A percentile compares a stretch with the other conserved stretches of the same genome.
Evolutionary conservation across 768 basidiomycete species (phyloP).

Genomic region (Fomitopsis serialis): DNA sequence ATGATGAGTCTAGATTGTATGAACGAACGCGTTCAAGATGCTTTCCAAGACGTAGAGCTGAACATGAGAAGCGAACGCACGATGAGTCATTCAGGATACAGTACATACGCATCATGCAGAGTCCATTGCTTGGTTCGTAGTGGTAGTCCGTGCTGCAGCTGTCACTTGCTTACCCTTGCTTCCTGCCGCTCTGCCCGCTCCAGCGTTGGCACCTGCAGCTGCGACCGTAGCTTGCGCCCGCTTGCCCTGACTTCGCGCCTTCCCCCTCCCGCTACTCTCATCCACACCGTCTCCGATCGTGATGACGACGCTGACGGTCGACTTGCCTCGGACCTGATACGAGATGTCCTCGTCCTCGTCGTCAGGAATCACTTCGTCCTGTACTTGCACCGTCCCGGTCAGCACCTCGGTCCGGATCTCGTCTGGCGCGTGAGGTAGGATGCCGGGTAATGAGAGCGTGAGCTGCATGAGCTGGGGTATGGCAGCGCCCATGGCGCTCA

Average conservation of each 20-base stretch:
- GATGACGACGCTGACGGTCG: slow-evolving; percentile 53
- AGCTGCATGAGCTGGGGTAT: slow-evolving; percentile 78
- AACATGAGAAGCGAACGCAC: no score
- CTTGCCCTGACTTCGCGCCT: background rate
- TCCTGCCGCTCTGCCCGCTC: no score
- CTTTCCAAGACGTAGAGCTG: no score
- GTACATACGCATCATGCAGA: no score
- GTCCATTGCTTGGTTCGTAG: no score
- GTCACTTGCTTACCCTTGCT: no score
- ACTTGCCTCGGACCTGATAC: slow-evolving; percentile 62
- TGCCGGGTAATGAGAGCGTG: slow-evolving; percentile 61
- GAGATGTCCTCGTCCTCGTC: slow-evolving; percentile 69
- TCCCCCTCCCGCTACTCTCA: slow-evolving; percentile 23
- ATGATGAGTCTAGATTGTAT: no score
- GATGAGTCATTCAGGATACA: no score
- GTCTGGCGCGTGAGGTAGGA: slow-evolving; percentile 59
- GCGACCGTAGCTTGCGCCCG: background rate
- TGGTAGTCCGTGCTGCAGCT: no score
- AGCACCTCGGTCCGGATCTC: slow-evolving; percentile 58
- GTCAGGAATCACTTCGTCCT: slow-evolving; percentile 75
- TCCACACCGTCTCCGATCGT: slow-evolving; percentile 59
- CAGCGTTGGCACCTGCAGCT: background rate
- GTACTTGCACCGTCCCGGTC: slow-evolving; percentile 68
- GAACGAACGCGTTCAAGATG: no score
- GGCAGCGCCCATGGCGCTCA: slow-evolving; percentile 86